Evolutionary conservation across 768 basidiomycete species (phyloP).

Genomic region (Termitomyces sp.): DNA sequence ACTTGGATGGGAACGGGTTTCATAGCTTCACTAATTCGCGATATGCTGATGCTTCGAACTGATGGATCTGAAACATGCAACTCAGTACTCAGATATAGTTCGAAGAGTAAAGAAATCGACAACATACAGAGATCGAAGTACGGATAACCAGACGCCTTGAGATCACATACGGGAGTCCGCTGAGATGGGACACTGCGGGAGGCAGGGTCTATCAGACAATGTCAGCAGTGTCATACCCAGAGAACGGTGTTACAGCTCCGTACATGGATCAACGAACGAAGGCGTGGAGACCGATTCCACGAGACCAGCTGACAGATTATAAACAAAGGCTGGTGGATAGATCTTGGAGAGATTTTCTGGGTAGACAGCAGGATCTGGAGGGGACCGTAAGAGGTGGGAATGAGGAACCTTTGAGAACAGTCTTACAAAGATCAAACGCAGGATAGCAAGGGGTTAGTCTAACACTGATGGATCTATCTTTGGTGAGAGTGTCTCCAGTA

Average conservation of each 20-base stretch:
- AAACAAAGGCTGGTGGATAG: constrained; percentile 24
- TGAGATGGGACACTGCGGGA: background rate
- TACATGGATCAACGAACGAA: constrained; percentile 17
- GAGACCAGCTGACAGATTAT: background rate
- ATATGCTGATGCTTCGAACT: no score
- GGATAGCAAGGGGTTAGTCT: constrained; percentile 20
- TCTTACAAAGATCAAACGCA: constrained; percentile 30
- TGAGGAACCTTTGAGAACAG: background rate
- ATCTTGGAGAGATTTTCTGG: constrained; percentile 33
- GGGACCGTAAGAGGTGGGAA: background rate
- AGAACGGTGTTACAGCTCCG: background rate
- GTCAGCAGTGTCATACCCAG: background rate
- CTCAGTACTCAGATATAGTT: background rate
- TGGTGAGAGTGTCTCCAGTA: background rate
- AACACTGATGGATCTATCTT: background rate
- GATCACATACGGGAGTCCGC: background rate
- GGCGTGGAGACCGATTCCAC: background rate
- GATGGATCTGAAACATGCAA: constrained; percentile 1
- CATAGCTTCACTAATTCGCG: background rate
- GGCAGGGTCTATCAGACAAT: constrained; percentile 10
- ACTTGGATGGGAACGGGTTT: background rate
- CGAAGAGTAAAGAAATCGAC: background rate
- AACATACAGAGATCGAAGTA: constrained; percentile 31
- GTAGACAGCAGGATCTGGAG: constrained; percentile 25
- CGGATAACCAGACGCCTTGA: constrained; percentile 13